phyloP scores from a whole-genome alignment of 176 grass and related monocot genomes.

The Oryza meridionalis region DNA sequence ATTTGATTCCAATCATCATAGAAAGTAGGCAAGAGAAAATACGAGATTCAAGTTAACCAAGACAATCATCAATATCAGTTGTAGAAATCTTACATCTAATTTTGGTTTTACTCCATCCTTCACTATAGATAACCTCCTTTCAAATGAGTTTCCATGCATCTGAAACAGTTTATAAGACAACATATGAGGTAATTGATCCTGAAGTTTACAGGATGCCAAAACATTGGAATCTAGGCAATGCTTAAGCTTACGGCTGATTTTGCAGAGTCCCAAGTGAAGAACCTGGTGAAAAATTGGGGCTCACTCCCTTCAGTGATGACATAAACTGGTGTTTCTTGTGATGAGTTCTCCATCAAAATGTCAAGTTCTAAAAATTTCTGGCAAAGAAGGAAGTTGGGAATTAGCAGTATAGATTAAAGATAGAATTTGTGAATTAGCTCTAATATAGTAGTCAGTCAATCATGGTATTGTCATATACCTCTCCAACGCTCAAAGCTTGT shows the following conservation, averaged over 20 bases:
- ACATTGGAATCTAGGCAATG: conserved; percentile 32
- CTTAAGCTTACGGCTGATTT: conserved; percentile 91
- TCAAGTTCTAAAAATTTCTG: conserved; percentile 96
- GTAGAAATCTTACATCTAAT: conserved; percentile 70
- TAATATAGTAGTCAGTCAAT: conserved; percentile 24
- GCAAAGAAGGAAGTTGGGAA: conserved; percentile 15
- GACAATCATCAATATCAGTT: conserved; percentile 24
- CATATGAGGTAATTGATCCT: conserved; percentile 25
- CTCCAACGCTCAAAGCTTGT: conserved; percentile 89
- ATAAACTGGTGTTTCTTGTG: conserved; percentile 76
- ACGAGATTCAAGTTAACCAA: conserved; percentile 32
- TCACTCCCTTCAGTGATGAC: conserved; percentile 92
- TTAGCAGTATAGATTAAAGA: not conserved
- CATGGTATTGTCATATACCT: conserved; percentile 56
- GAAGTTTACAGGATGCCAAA: conserved; percentile 32
- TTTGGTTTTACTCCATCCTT: conserved; percentile 80
- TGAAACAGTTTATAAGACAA: conserved; percentile 55
- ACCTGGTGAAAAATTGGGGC: conserved; percentile 86
- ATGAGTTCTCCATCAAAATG: conserved; percentile 90
- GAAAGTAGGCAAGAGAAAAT: conserved; percentile 12
- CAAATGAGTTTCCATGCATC: conserved; percentile 99
- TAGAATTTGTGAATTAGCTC: not conserved
- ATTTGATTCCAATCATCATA: conserved; percentile 15
- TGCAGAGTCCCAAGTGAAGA: conserved; percentile 95
- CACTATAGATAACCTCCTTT: conserved; percentile 86